phyloP scores from a whole-genome alignment of 1,284 basidiomycete species.

The Ustilago curta region DNA sequence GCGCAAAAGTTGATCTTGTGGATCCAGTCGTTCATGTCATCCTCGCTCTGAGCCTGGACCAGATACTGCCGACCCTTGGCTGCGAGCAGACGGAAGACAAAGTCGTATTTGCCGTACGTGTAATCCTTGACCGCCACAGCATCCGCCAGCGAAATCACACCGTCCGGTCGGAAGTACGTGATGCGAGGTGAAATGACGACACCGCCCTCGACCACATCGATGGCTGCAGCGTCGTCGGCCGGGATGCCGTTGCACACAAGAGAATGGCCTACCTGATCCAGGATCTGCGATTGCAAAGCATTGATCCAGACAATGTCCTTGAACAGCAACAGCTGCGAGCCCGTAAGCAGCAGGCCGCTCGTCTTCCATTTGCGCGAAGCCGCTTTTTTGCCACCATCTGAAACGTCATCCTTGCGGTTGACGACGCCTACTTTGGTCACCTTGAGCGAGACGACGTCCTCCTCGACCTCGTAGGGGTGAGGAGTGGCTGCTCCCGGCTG shows the following conservation, averaged over 20 bases:
- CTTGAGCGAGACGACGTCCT: conserved; percentile 73
- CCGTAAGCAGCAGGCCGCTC: conserved; percentile 87
- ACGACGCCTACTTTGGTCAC: conserved; percentile 86
- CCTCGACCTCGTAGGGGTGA: conserved; percentile 12
- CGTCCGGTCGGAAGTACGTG: conserved; percentile 83
- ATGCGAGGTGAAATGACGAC: conserved; percentile 73
- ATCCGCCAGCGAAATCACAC: conserved; percentile 78
- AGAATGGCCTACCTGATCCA: conserved; percentile 60
- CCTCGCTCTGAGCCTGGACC: conserved; percentile 79
- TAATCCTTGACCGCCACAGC: conserved; percentile 61
- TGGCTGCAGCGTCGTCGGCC: conserved; percentile 7
- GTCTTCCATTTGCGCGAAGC: conserved; percentile 86
- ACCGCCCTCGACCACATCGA: conserved; percentile 41
- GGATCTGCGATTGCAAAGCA: conserved; percentile 74
- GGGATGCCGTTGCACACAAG: conserved; percentile 48
- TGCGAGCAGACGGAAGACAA: conserved; percentile 83
- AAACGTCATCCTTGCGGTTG: conserved; percentile 79
- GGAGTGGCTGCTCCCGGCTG: conserved; percentile 17
- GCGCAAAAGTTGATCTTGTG: conserved; percentile 93
- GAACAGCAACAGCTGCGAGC: conserved; percentile 90
- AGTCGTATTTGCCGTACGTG: conserved; percentile 73
- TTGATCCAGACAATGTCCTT: conserved; percentile 81
- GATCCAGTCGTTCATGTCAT: conserved; percentile 91
- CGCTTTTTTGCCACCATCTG: conserved; percentile 81
- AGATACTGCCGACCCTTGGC: conserved; percentile 77